Evolutionary conservation across 2,329 filamentous ascomycete genomes (phyloP).

Genomic region (Lithohypha guttulata): DNA sequence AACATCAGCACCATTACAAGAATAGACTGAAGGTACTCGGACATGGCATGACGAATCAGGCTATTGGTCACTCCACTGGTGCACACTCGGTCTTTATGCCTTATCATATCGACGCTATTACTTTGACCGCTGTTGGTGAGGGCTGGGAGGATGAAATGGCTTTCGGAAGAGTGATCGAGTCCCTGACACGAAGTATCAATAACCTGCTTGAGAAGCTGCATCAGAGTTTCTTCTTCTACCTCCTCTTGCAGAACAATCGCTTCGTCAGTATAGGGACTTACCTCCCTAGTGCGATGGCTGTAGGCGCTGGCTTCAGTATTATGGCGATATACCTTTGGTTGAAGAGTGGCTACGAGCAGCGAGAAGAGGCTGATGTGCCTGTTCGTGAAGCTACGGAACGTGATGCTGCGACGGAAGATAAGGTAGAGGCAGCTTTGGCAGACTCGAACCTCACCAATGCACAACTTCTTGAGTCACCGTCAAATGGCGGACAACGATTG

Average conservation of each 20-base stretch:
- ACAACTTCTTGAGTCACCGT: not conserved
- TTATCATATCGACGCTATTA: slow-evolving; percentile 94
- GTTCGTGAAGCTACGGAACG: slow-evolving; percentile 25
- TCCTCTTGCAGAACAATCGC: slow-evolving; percentile 79
- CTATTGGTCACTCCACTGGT: slow-evolving; percentile 75
- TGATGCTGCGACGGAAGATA: slow-evolving; percentile 22
- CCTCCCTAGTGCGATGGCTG: slow-evolving; percentile 90
- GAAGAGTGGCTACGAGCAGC: slow-evolving; percentile 56
- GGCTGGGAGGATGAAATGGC: slow-evolving; percentile 98
- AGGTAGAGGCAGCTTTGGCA: slow-evolving; percentile 1
- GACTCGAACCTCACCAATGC: not conserved
- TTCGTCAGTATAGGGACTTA: slow-evolving; percentile 99
- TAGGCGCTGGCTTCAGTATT: slow-evolving; percentile 90
- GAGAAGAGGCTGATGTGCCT: slow-evolving; percentile 17
- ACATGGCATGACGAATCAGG: slow-evolving; percentile 85
- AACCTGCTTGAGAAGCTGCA: slow-evolving; percentile 94
- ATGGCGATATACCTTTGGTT: slow-evolving; percentile 94
- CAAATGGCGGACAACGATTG: slow-evolving; percentile 11
- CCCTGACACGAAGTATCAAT: slow-evolving; percentile 84
- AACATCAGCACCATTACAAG: slow-evolving; percentile 63
- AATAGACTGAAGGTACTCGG: slow-evolving; percentile 81
- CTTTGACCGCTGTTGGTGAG: slow-evolving; percentile 75
- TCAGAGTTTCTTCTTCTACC: slow-evolving; percentile 98
- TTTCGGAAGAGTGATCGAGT: slow-evolving; percentile 79
- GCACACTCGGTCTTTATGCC: slow-evolving; percentile 94